Evolutionary conservation across 1,284 basidiomycete genomes (phyloP).

Genomic region (Leccinum subatratum): DNA sequence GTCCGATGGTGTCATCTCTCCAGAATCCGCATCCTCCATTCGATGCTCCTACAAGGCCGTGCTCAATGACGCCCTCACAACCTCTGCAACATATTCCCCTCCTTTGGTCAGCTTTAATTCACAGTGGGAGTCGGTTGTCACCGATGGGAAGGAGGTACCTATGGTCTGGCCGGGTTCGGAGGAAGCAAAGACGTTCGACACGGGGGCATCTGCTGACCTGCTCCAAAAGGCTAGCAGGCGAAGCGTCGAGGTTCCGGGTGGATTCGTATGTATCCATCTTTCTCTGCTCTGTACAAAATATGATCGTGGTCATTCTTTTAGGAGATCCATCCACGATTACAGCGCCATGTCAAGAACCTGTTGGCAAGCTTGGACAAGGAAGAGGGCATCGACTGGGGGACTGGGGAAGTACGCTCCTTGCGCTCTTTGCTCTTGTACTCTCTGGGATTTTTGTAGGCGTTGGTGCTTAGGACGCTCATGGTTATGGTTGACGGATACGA

Average conservation of each 20-base stretch:
- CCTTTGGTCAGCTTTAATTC: constrained; percentile 51
- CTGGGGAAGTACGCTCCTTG: constrained; percentile 63
- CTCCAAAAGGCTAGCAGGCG: constrained; percentile 60
- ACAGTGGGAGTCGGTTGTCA: constrained; percentile 49
- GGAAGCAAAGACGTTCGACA: constrained; percentile 58
- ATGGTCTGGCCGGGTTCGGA: constrained; percentile 68
- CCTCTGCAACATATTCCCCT: constrained; percentile 47
- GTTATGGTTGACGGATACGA: constrained; percentile 73
- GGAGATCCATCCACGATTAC: constrained; percentile 77
- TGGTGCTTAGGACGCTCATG: constrained; percentile 83
- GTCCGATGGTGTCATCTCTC: constrained; percentile 54
- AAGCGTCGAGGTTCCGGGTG: constrained; percentile 67
- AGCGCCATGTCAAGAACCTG: constrained; percentile 74
- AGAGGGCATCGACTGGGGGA: constrained; percentile 78
- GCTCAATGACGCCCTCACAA: constrained; percentile 57
- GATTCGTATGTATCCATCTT: constrained; percentile 56
- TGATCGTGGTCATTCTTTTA: constrained; percentile 23
- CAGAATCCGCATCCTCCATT: constrained; percentile 44
- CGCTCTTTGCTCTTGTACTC: background rate
- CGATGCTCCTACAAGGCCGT: constrained; percentile 56
- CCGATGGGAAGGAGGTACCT: constrained; percentile 25
- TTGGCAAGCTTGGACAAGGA: constrained; percentile 69
- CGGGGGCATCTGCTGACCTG: constrained; percentile 55
- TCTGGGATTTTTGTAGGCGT: constrained; percentile 42
- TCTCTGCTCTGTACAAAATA: background rate